Evolutionary conservation across 805 yeast species (phyloP).

Genomic region (Candida chilensis): DNA sequence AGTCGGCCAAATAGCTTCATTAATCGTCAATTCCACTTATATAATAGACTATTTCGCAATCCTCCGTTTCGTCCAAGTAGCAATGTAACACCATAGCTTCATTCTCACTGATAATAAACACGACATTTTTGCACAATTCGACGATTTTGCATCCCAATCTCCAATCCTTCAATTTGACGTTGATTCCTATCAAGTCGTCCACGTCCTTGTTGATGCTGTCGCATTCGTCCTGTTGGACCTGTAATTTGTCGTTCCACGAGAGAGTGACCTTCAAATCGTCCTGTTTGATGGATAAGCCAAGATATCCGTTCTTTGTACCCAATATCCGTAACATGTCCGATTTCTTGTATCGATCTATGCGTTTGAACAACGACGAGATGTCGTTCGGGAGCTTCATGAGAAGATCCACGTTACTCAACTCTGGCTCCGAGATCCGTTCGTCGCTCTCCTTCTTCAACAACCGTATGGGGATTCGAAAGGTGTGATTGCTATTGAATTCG

Average conservation of each 20-base stretch:
- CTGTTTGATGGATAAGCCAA: conserved; percentile 45
- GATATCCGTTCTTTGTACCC: conserved; percentile 38
- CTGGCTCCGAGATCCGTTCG: conserved; percentile 53
- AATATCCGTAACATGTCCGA: conserved; percentile 40
- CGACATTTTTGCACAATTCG: conserved; percentile 50
- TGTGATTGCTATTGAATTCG: conserved; percentile 38
- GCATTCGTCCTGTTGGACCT: conserved; percentile 24
- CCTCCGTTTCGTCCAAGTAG: conserved; percentile 52
- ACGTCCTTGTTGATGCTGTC: conserved; percentile 4
- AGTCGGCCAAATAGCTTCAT: conserved; percentile 13
- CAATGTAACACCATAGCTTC: conserved; percentile 62
- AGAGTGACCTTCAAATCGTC: conserved; percentile 46
- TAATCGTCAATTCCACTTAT: conserved; percentile 25
- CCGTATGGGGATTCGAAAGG: conserved; percentile 65
- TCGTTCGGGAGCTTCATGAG: conserved; percentile 43
- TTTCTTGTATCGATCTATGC: conserved; percentile 59
- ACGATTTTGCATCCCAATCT: conserved; percentile 52
- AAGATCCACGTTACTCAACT: conserved; percentile 41
- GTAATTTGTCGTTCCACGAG: conserved; percentile 49
- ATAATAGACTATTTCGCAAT: conserved; percentile 58
- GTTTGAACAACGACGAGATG: conserved; percentile 41
- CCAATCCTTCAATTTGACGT: conserved; percentile 59
- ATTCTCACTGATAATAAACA: conserved; percentile 46
- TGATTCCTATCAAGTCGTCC: conserved; percentile 30
- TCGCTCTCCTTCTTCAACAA: conserved; percentile 48